phyloP scores from a whole-genome alignment of 2,329 filamentous ascomycete genomes.

The Elsinoe arachidis region DNA sequence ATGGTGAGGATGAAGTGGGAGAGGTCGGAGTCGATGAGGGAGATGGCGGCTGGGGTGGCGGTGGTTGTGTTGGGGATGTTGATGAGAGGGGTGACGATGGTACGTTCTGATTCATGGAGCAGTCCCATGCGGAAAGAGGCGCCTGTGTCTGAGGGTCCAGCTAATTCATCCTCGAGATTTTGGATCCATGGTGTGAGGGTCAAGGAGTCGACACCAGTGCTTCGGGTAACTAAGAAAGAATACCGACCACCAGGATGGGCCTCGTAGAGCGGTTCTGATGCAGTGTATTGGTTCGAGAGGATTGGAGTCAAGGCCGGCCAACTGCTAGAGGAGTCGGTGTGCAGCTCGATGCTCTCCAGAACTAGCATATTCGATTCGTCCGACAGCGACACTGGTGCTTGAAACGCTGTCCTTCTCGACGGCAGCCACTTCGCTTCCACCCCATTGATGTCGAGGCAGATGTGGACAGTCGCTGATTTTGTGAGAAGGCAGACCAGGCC shows the following conservation, averaged over 20 bases:
- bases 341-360: conserved; percentile 3
- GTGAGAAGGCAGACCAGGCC: conserved; percentile 52
- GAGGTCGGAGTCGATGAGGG: conserved; percentile 48
- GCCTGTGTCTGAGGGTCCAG: conserved; percentile 42
- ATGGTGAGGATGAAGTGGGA: conserved; percentile 50
- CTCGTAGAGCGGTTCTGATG: conserved; percentile 3
- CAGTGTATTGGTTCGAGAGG: background rate
- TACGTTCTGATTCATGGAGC: conserved; percentile 44
- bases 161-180: conserved; percentile 49
- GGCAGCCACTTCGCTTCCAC: conserved; percentile 57
- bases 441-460: conserved; percentile 54
- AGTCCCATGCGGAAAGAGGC: conserved; percentile 48
- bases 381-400: background rate
- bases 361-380: conserved; percentile 11
- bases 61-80: conserved; percentile 31
- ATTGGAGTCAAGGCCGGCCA: conserved; percentile 20
- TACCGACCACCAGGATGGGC: conserved; percentile 42
- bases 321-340: conserved; percentile 8
- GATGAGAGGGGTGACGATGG: conserved; percentile 42
- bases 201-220: conserved; percentile 45
- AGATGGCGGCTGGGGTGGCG: conserved; percentile 32
- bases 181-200: conserved; percentile 50
- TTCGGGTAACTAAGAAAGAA: conserved; percentile 50
- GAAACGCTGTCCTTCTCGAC: conserved; percentile 22
- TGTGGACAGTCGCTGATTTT: conserved; percentile 45